phyloP scores from a whole-genome alignment of 192 early-diverging fungal genomes.

The Geranomyces michiganensis region DNA sequence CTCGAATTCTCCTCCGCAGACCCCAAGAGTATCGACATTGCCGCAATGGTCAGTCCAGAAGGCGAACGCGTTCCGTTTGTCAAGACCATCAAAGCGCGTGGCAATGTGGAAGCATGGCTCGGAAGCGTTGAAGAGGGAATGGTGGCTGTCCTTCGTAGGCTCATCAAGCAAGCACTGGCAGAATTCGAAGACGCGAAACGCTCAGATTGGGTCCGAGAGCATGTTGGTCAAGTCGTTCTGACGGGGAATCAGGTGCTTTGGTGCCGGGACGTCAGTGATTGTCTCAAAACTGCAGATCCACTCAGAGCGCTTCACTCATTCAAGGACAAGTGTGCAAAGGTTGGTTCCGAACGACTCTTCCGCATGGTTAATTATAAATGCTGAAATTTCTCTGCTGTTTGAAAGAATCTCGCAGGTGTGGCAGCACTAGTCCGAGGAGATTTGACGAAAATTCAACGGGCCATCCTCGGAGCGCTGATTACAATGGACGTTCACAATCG shows the following conservation, averaged over 20 bases:
- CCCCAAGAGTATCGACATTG: slow-evolving; percentile 62
- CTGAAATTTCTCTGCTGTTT: neutral
- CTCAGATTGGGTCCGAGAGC: slow-evolving; percentile 60
- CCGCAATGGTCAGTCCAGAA: slow-evolving; percentile 61
- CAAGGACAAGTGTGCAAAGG: slow-evolving; percentile 50
- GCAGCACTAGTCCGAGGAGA: slow-evolving; percentile 66
- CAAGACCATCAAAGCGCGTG: slow-evolving; percentile 66
- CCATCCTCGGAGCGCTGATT: slow-evolving; percentile 60
- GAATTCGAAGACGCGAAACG: slow-evolving; percentile 57
- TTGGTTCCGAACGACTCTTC: slow-evolving; percentile 3
- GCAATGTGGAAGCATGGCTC: slow-evolving; percentile 68
- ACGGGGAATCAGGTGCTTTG: slow-evolving; percentile 64
- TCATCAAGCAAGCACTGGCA: slow-evolving; percentile 57
- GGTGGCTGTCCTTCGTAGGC: slow-evolving; percentile 51
- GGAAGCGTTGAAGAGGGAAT: slow-evolving; percentile 65
- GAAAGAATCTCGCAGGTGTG: slow-evolving; percentile 50
- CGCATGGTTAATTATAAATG: neutral
- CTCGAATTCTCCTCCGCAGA: slow-evolving; percentile 59
- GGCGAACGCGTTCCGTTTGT: slow-evolving; percentile 58
- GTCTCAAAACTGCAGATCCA: slow-evolving; percentile 49
- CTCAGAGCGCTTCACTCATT: slow-evolving; percentile 39
- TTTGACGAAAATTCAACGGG: slow-evolving; percentile 58
- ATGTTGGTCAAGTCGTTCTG: slow-evolving; percentile 60
- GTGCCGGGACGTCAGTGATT: slow-evolving; percentile 55
- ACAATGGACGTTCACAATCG: slow-evolving; percentile 68